Evolutionary conservation across 192 early-diverging fungal species (phyloP).

Genomic region (Polychytrium aggregatum): DNA sequence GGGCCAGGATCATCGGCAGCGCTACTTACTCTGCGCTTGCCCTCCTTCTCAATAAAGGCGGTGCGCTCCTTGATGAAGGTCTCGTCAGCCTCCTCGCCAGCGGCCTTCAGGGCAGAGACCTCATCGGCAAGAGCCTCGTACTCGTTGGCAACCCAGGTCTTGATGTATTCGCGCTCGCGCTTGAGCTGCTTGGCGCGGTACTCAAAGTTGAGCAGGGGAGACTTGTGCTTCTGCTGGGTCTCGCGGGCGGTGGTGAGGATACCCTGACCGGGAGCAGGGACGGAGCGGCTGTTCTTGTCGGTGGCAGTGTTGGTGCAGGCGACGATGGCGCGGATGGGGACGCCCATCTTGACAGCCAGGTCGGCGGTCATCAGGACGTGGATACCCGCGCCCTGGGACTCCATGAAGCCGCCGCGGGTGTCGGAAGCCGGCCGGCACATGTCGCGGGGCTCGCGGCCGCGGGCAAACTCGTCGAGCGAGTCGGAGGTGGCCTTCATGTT

Average conservation of each 20-base stretch:
- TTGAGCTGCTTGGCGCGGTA: conserved; percentile 72
- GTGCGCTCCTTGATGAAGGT: conserved; percentile 35
- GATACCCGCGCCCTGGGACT: conserved; percentile 80
- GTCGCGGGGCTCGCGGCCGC: conserved; percentile 75
- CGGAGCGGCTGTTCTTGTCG: conserved; percentile 87
- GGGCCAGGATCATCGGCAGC: too few species aligned
- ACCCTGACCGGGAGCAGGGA: conserved; percentile 92
- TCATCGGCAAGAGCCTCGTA: conserved; percentile 59
- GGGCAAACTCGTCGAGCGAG: conserved; percentile 66
- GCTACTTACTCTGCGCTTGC: conserved; percentile 11
- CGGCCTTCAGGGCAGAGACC: conserved; percentile 37
- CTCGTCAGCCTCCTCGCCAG: conserved; percentile 26
- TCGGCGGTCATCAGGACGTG: conserved; percentile 82
- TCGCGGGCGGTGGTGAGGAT: conserved; percentile 85
- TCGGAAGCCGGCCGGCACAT: conserved; percentile 85
- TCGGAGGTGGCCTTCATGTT: conserved; percentile 94
- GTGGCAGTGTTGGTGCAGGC: conserved; percentile 80
- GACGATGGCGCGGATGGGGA: conserved; percentile 85
- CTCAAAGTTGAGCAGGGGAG: conserved; percentile 57
- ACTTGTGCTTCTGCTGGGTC: background rate
- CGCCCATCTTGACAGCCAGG: conserved; percentile 83
- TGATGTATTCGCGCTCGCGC: conserved; percentile 64
- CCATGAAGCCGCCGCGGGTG: conserved; percentile 87
- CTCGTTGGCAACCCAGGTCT: conserved; percentile 66
- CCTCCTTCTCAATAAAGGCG: conserved; percentile 40